phyloP scores from a whole-genome alignment of 192 early-diverging fungal genomes.

The Linnemannia zychae region DNA sequence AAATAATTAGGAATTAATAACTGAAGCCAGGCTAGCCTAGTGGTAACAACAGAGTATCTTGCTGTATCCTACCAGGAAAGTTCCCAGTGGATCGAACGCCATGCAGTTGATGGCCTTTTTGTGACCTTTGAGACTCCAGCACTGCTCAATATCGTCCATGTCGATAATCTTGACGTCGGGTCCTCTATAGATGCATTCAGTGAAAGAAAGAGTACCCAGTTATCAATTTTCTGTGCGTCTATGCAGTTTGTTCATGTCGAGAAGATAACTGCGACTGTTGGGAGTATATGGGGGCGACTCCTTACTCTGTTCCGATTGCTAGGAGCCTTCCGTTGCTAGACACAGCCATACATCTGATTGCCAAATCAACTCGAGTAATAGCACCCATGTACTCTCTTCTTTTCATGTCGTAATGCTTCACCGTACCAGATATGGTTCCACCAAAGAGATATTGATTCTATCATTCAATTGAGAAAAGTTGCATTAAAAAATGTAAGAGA shows the following conservation, averaged over 20 bases:
- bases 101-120: conserved; percentile 46
- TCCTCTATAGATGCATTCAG: not conserved
- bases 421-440: conserved; percentile 23
- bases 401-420: conserved; percentile 27
- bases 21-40: not conserved
- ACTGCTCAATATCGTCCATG: conserved; percentile 38
- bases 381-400: conserved; percentile 12
- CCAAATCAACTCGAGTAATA: conserved; percentile 23
- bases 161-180: conserved; percentile 43
- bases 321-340: conserved; percentile 21
- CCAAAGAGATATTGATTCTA: conserved; percentile 24
- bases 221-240: too few species aligned
- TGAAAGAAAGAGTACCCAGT: not conserved
- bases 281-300: not conserved
- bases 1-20: not conserved
- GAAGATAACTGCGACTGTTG: not conserved
- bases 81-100: conserved; percentile 40
- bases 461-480: not conserved
- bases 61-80: conserved; percentile 24
- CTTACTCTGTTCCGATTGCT: conserved; percentile 50
- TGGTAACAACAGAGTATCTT: too few species aligned
- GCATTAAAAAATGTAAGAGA: not conserved
- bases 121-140: conserved; percentile 44
- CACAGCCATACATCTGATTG: conserved; percentile 36
- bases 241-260: not conserved